Conservation (phyloP, 2,329 filamentous ascomycete species). For the Scedosporium dehoogii region DNA sequence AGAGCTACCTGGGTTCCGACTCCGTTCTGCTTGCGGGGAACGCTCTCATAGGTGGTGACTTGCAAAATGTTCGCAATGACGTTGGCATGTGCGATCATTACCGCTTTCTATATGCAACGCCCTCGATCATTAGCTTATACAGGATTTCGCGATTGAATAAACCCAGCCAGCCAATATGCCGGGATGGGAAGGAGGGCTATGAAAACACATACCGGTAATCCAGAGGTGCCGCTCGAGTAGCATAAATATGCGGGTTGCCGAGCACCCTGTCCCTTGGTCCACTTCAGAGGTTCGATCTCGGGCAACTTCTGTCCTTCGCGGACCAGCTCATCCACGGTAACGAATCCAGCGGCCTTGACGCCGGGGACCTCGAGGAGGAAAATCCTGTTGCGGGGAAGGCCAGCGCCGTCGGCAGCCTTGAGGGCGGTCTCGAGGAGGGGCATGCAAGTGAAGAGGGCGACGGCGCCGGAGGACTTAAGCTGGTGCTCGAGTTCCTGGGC, state of each 20-base stretch:
- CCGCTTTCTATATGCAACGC: slow-evolving; percentile 52
- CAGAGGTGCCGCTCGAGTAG: slow-evolving; percentile 73
- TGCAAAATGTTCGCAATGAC: slow-evolving; percentile 70
- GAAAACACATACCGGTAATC: slow-evolving; percentile 49
- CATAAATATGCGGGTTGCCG: slow-evolving; percentile 66
- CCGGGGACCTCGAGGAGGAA: slow-evolving; percentile 61
- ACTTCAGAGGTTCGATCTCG: slow-evolving; percentile 44
- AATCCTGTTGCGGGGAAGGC: slow-evolving; percentile 53
- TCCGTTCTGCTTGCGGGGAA: slow-evolving; percentile 24
- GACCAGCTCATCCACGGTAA: slow-evolving; percentile 58
- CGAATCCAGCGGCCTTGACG: slow-evolving; percentile 42
- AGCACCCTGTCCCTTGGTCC: slow-evolving; percentile 54
- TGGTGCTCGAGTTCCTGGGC: slow-evolving; percentile 62
- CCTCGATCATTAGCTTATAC: neutral
- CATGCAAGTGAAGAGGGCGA: slow-evolving; percentile 61
- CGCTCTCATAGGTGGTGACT: slow-evolving; percentile 33
- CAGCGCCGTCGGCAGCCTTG: slow-evolving; percentile 51
- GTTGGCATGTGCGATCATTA: slow-evolving; percentile 73
- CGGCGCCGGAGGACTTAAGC: slow-evolving; percentile 57
- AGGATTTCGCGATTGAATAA: too few species aligned
- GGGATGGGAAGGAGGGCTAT: neutral
- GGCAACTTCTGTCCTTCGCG: slow-evolving; percentile 46
- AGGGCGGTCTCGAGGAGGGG: slow-evolving; percentile 56
- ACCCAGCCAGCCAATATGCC: neutral
- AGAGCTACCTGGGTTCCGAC: slow-evolving; percentile 38